Evolutionary conservation across 768 basidiomycete genomes (phyloP).

Genomic region (Suillus subalutaceus): DNA sequence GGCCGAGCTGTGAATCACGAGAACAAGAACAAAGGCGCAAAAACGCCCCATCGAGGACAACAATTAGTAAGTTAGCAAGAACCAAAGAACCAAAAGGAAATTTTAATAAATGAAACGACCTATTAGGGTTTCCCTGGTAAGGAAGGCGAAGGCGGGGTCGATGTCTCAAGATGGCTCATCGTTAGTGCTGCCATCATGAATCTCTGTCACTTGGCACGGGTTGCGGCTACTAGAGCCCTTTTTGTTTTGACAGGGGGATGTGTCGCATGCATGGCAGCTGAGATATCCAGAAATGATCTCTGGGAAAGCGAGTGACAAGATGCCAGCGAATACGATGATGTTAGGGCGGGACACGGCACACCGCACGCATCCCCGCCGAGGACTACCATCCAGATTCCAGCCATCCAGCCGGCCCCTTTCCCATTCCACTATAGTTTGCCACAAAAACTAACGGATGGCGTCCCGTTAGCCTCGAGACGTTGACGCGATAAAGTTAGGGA

Average conservation of each 20-base stretch:
- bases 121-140: conserved; percentile 2
- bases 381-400: neutral
- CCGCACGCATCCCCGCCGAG: conserved; percentile 4
- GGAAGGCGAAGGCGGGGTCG: conserved; percentile 5
- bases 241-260: neutral
- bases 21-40: conserved; percentile 7
- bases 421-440: neutral
- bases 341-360: conserved; percentile 7
- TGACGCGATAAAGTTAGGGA: neutral
- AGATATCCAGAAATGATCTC: conserved; percentile 4
- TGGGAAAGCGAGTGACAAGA: conserved; percentile 8
- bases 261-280: neutral
- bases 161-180: neutral
- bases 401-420: neutral
- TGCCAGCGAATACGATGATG: conserved; percentile 3
- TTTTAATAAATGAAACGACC: neutral
- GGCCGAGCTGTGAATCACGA: conserved; percentile 2
- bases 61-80: conserved; percentile 6
- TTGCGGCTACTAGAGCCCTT: neutral
- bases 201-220: conserved; percentile 4
- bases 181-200: neutral
- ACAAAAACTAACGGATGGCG: conserved; percentile 6
- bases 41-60: conserved; percentile 6
- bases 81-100: conserved; percentile 3
- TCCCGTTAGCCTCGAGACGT: conserved; percentile 3